Evolutionary conservation across 345 rosid genomes (phyloP), one percentile per base, ranked within the genome.

Genomic region (Arabis hirsuta): DNA sequence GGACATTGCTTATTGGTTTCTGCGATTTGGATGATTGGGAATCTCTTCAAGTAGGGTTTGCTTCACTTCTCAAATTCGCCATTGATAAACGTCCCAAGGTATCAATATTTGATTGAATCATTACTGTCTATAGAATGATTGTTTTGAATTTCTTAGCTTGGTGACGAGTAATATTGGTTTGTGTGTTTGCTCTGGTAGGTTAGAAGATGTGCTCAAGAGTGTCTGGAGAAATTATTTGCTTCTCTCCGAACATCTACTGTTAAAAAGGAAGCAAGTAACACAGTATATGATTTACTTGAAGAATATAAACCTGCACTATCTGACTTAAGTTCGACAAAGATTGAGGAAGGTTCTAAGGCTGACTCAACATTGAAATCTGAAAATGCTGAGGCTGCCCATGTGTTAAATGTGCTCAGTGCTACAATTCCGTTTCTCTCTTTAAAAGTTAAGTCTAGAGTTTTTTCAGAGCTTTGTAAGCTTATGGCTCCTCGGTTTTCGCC

Each of bases 71-170:
- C 39, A 84, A 79, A 26, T 89, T 84, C 70, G 71, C 92, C 3
- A 58, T 85, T 47, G 98, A 88, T 75, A 89, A 84, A 84, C 95
- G 96, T 14, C 97, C 97, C 19, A 94, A 91, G 97, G 98, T 90
- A 63, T 13, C 20, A 2, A 46, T 48, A 50, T 53, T 67, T n/a
- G 24, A 22, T 22, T 26, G 14, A 31, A 31, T 14, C 63, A 43
- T 9, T 29, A n/a, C 29, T 55, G 12, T 42, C 52, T 29, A 55
- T 54, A 42, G 39, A 10, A 41, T 54, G 29, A 4, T 27, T 31
- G 16, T 16, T 52, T 52, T 9, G n/a, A n/a, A n/a, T n/a, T n/a
- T n/a, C n/a, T n/a, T n/a, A n/a, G n/a, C 44, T 1, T 22, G 24
- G 4, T 29, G 4, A 29, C n/a, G n/a, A 62, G 36, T 9, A 44